Percentiles rank a stretch among this genome's conserved stretches.
Conservation (phyloP, 192 early-diverging fungal species). For the Dissophora ornata region DNA sequence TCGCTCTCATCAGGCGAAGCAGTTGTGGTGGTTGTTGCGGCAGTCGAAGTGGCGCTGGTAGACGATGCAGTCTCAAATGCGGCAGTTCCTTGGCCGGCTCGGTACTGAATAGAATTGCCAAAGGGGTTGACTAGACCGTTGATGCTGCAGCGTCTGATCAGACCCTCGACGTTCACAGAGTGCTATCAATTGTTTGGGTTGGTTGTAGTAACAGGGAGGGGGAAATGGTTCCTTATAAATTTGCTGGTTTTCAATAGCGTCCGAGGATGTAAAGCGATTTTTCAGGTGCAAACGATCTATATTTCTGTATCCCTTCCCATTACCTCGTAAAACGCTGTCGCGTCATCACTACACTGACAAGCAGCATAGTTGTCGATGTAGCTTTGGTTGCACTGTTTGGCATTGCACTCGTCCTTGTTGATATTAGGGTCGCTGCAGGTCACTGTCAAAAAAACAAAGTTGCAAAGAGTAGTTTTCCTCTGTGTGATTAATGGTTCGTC, state of each 20-base stretch:
- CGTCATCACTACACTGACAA: conserved; percentile 22
- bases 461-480: no score
- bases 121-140: conserved; percentile 10
- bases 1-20: not conserved
- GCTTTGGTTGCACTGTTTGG: conserved; percentile 29
- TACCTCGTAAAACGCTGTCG: conserved; percentile 8
- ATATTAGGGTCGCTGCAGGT: conserved; percentile 22
- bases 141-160: conserved; percentile 10
- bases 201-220: no score
- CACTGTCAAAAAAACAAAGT: conserved; percentile 25
- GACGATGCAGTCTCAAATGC: no score
- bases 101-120: conserved; percentile 8
- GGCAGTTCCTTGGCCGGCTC: not conserved
- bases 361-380: conserved; percentile 37
- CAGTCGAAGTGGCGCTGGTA: no score
- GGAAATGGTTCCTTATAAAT: no score
- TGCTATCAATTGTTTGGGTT: no score
- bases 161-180: conserved; percentile 15
- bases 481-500: no score
- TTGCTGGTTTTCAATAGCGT: no score
- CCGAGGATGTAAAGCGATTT: no score
- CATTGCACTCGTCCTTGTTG: conserved; percentile 20
- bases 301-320: no score
- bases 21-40: not conserved
- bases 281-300: no score